Conservation (phyloP, 768 basidiomycete genomes). For the Aureoboletus auriporus region DNA sequence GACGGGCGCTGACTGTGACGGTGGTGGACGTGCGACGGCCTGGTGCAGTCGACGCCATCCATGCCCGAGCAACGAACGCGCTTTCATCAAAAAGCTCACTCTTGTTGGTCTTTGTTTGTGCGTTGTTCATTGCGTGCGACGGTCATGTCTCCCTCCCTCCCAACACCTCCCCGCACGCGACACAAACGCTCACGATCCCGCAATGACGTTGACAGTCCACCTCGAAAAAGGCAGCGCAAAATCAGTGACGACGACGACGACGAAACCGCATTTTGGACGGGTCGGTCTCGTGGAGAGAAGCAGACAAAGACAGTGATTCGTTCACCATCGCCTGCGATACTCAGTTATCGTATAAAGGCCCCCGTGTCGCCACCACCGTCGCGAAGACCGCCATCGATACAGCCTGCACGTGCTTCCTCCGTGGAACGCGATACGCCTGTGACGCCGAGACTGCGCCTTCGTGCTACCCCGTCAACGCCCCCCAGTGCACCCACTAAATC, state of each 20-base stretch:
- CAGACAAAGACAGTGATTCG: slow-evolving; percentile 5
- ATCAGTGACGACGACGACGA: slow-evolving; percentile 48
- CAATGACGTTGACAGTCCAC: slow-evolving; percentile 13
- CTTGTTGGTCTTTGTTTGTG: too few relatives aligned
- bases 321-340: slow-evolving; percentile 37
- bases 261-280: slow-evolving; percentile 33
- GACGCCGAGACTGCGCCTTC: slow-evolving; percentile 24
- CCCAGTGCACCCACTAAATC: slow-evolving; percentile 33
- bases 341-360: slow-evolving; percentile 32
- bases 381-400: slow-evolving; percentile 38
- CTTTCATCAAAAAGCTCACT: too few relatives aligned
- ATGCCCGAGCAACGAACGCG: not conserved
- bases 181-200: slow-evolving; percentile 42
- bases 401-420: slow-evolving; percentile 25
- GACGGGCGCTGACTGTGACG: not conserved
- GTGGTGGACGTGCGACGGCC: not conserved
- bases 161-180: slow-evolving; percentile 61
- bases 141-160: slow-evolving; percentile 37
- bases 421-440: slow-evolving; percentile 19
- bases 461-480: slow-evolving; percentile 13
- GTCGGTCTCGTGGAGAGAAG: slow-evolving; percentile 7
- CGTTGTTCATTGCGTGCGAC: too few relatives aligned
- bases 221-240: slow-evolving; percentile 39
- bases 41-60: slow-evolving; percentile 20
- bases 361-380: slow-evolving; percentile 69